Evolutionary conservation across 2,329 filamentous ascomycete genomes (phyloP).

Genomic region (Cordyceps cicadae): DNA sequence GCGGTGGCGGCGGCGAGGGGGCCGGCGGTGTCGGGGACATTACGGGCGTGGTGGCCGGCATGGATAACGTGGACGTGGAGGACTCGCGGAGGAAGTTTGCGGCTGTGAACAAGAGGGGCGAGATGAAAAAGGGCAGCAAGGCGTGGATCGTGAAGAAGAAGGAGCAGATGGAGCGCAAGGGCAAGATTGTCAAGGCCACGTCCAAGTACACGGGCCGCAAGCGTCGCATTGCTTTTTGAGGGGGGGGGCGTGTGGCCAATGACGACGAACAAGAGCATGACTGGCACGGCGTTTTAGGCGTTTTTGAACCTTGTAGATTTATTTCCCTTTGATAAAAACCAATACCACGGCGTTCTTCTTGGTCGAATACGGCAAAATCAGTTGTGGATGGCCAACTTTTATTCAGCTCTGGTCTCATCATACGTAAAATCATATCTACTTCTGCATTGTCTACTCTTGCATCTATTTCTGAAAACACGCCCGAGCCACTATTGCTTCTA

Average conservation of each 20-base stretch:
- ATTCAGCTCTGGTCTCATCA: conserved; percentile 8
- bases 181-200: conserved; percentile 83
- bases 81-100: conserved; percentile 53
- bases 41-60: conserved; percentile 77
- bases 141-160: conserved; percentile 80
- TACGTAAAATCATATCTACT: conserved; percentile 11
- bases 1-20: conserved; percentile 38
- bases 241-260: background rate
- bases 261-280: conserved; percentile 7
- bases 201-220: conserved; percentile 94
- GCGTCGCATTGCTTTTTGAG: conserved; percentile 66
- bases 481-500: conserved; percentile 24
- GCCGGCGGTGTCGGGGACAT: conserved; percentile 60
- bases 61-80: conserved; percentile 79
- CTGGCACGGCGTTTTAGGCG: conserved; percentile 18
- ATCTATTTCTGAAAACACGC: background rate
- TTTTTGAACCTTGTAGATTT: background rate
- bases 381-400: background rate
- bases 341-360: conserved; percentile 2
- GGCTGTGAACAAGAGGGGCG: conserved; percentile 32
- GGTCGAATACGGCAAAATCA: background rate
- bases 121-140: conserved; percentile 72
- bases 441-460: no score
- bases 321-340: background rate
- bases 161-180: conserved; percentile 88